A percentile compares a stretch with the other conserved stretches of the same genome.
Evolutionary conservation across 1,139 yeast genomes (phyloP).

Genomic region (Candida glucosophila): DNA sequence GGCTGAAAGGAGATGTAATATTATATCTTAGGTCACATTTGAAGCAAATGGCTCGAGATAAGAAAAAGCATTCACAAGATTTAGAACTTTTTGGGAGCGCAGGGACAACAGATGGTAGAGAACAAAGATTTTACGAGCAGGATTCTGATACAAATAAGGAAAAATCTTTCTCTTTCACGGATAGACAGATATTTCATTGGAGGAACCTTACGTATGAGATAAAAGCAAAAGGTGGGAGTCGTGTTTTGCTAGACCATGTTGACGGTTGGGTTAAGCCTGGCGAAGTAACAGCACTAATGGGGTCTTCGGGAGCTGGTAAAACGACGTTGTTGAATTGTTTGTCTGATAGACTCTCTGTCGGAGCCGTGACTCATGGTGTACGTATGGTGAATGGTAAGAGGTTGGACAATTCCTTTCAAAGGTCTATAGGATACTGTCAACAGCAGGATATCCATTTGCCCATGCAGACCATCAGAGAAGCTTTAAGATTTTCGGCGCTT

Average conservation of each 20-base stretch:
- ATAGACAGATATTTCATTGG: slow-evolving; percentile 32
- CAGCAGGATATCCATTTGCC: slow-evolving; percentile 58
- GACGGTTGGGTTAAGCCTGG: slow-evolving; percentile 65
- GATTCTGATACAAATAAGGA: neutral
- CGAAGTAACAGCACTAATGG: slow-evolving; percentile 64
- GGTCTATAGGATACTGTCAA: slow-evolving; percentile 59
- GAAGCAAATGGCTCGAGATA: slow-evolving; percentile 70
- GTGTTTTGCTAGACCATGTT: slow-evolving; percentile 45
- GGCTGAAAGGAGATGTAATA: slow-evolving; percentile 1
- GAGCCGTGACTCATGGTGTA: slow-evolving; percentile 50
- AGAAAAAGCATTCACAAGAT: slow-evolving; percentile 34
- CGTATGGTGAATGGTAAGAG: slow-evolving; percentile 53
- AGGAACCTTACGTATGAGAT: slow-evolving; percentile 34
- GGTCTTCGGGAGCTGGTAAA: slow-evolving; percentile 66
- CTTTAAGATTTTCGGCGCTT: slow-evolving; percentile 51
- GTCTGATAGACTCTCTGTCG: slow-evolving; percentile 51
- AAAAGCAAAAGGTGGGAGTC: slow-evolving; percentile 28
- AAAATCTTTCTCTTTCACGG: neutral
- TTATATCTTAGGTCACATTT: neutral
- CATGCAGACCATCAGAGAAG: slow-evolving; percentile 52
- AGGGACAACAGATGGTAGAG: slow-evolving; percentile 1
- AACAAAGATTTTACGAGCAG: neutral
- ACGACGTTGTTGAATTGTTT: slow-evolving; percentile 53
- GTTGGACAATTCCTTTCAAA: slow-evolving; percentile 43
- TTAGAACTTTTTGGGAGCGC: slow-evolving; percentile 1